Evolutionary conservation across 169 alveolate genomes (phyloP).

Genomic region (Babesia bigemina): DNA sequence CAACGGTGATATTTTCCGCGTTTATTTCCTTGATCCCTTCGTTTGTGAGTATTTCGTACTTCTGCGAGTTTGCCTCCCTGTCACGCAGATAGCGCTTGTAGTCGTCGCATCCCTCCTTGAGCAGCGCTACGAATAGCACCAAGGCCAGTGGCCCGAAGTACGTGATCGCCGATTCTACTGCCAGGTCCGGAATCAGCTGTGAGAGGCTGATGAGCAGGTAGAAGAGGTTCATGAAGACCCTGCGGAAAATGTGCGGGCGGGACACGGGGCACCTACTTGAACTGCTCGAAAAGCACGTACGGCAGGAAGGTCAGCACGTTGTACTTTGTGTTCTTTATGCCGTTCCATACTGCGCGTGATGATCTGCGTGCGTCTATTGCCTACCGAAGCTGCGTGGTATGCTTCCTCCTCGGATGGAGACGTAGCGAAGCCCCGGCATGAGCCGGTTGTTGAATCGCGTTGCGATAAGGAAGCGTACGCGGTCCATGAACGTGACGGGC

Average conservation of each 20-base stretch:
- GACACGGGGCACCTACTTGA: constrained; percentile 68
- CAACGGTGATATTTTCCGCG: constrained; percentile 88
- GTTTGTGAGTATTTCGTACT: constrained; percentile 71
- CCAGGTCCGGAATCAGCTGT: constrained; percentile 88
- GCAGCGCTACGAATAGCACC: constrained; percentile 88
- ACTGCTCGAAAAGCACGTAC: constrained; percentile 89
- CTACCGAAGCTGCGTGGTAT: constrained; percentile 74
- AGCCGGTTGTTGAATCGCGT: constrained; percentile 69
- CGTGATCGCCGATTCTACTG: constrained; percentile 94
- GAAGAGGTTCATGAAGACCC: constrained; percentile 91
- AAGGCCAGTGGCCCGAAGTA: constrained; percentile 94
- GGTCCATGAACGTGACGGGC: constrained; percentile 56
- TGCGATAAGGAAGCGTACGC: constrained; percentile 33
- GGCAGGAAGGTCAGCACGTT: constrained; percentile 89
- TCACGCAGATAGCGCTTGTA: constrained; percentile 82
- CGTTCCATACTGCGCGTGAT: constrained; percentile 71
- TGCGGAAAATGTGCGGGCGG: neutral
- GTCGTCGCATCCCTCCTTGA: constrained; percentile 96
- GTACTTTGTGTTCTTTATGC: constrained; percentile 89
- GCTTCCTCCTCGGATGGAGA: constrained; percentile 76
- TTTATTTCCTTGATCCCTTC: constrained; percentile 79
- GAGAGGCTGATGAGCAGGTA: constrained; percentile 91
- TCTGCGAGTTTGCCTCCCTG: constrained; percentile 80
- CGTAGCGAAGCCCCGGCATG: constrained; percentile 69
- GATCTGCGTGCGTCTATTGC: neutral